Conservation (phyloP, 768 basidiomycete genomes). For the Tylopilus intermedius region DNA sequence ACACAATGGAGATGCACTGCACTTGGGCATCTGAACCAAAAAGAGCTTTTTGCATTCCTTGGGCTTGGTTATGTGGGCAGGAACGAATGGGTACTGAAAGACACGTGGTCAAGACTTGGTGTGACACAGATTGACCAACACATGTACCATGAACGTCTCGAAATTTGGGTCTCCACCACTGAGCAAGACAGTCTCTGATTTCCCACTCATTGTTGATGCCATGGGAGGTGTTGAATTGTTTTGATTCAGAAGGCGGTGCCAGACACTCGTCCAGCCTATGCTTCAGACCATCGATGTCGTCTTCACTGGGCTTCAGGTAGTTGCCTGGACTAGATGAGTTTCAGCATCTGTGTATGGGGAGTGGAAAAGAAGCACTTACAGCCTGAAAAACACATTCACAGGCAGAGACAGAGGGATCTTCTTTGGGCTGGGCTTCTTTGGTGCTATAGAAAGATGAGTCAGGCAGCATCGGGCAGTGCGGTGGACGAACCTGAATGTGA, state of each 20-base stretch:
- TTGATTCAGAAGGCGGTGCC: constrained; percentile 67
- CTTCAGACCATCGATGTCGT: constrained; percentile 88
- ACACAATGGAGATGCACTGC: constrained; percentile 52
- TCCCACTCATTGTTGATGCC: constrained; percentile 90
- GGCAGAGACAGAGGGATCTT: constrained; percentile 93
- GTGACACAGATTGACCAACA: not conserved
- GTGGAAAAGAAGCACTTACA: constrained; percentile 48
- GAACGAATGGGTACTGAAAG: constrained; percentile 83
- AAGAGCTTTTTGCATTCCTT: constrained; percentile 98
- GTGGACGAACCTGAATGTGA: constrained; percentile 72
- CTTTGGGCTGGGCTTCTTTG: constrained; percentile 95
- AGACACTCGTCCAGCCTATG: constrained; percentile 84
- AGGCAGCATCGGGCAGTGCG: not conserved
- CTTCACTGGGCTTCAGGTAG: constrained; percentile 95
- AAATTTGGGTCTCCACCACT: constrained; percentile 99
- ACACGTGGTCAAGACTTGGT: not conserved
- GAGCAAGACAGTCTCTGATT: constrained; percentile 92
- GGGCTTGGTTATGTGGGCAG: constrained; percentile 93
- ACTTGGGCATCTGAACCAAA: constrained; percentile 91
- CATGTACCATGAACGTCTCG: constrained; percentile 93
- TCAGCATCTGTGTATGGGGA: not conserved
- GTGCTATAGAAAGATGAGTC: constrained; percentile 49
- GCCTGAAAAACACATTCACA: constrained; percentile 99
- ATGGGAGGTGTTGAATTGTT: constrained; percentile 72
- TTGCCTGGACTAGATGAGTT: constrained; percentile 74